Evolutionary conservation across 2,329 filamentous ascomycete genomes (phyloP), one percentile per base, ranked within the genome.

Genomic region (Epichloe uncinata): DNA sequence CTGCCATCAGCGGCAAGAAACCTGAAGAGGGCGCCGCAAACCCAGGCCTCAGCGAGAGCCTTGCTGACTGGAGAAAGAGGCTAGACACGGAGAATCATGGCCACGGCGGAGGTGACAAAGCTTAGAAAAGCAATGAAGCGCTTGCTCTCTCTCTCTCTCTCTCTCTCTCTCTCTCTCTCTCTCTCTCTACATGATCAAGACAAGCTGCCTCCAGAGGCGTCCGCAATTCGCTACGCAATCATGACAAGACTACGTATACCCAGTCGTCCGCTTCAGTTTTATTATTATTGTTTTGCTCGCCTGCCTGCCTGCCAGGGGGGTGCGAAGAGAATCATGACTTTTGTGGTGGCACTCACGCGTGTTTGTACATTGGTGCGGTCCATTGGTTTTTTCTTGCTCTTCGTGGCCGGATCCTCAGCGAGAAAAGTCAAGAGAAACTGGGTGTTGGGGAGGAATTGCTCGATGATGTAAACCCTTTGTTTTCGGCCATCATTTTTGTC

Each of bases 51-150:
- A 87, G 79, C 59, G 83, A 84, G 62, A 87, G 81, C 58, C 67
- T 93, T 42, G 82, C 84, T 11, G 85, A 86, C 62, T 94, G 87
- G 87, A 76, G 87, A 57, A 85, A 86, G 66, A 75, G 84, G 59
- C 73, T 93, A 50, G 85, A 91, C 64, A 69, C 66, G 6, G 69
- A 71, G 18, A 69, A 71, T 46, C 62, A 72, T 47, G 61, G 61
- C 30, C 60, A 62, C 47, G 5, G 15, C n/a, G 43, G n/a, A n/a
- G 47, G 34, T 35, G 51, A 51, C 43, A 47, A 49, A 47, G 49
- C 49, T 34, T 49, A 36, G 20, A 40, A 35, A 20, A 22, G 3
- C 11, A 18, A 4, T 9, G 0, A 5, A 7, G 3, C 4, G 12
- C 3, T 30, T 26, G 26, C 26, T 34, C 5, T 13, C 30, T 30